These are phyloP conservation scores for Aspergillus aculeatus DNA, from an alignment of 2,329 filamentous ascomycete species.

Conservation along the genomic window DNA sequence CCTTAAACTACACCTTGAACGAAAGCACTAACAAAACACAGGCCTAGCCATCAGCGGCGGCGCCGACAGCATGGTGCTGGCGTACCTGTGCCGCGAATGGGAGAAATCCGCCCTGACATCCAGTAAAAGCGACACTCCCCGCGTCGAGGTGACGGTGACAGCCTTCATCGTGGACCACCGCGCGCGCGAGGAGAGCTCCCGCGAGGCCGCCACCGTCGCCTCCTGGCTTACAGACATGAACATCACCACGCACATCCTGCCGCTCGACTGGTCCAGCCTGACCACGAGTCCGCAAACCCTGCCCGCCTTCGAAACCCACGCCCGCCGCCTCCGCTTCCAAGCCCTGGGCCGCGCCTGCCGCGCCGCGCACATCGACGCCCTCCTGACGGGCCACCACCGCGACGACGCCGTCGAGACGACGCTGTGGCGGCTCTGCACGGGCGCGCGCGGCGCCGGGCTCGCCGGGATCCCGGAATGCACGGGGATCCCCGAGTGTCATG, in stretches of 20 bases:
- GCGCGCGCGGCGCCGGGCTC: constrained; percentile 69
- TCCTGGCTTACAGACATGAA: constrained; percentile 46
- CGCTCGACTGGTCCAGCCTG: constrained; percentile 52
- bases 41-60: constrained; percentile 86
- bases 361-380: constrained; percentile 50
- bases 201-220: constrained; percentile 55
- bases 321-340: constrained; percentile 72
- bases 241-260: constrained; percentile 39
- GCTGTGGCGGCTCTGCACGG: constrained; percentile 70
- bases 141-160: constrained; percentile 35
- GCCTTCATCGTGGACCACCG: constrained; percentile 64
- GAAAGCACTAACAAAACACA: constrained; percentile 33
- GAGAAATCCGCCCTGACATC: constrained; percentile 29
- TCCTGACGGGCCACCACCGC: constrained; percentile 81
- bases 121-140: background rate
- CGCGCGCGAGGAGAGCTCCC: constrained; percentile 53
- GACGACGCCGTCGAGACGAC: constrained; percentile 93
- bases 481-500: constrained; percentile 80
- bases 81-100: constrained; percentile 63
- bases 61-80: constrained; percentile 96
- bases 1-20: too few species aligned
- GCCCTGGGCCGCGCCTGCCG: constrained; percentile 63
- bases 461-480: constrained; percentile 64
- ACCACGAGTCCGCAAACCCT: constrained; percentile 15
- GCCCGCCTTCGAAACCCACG: constrained; percentile 72